Base-by-base conservation (phyloP, 495 filamentous ascomycete genomes). In the Parachaetomium inaequale region DNA sequence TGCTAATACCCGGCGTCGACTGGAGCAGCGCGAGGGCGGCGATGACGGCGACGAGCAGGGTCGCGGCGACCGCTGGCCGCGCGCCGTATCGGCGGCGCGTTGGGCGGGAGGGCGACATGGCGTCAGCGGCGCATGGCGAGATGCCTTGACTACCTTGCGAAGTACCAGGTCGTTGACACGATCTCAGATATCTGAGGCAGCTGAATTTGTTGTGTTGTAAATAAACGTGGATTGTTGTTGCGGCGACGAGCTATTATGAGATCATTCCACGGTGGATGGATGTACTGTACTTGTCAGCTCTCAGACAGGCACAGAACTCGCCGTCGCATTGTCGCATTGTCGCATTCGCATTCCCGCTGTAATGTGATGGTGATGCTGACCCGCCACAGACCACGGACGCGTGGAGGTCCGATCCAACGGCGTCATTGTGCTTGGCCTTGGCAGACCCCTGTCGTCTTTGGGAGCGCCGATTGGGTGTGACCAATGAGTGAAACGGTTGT, bases 41-140 rank as follows among this genome's bases (percentile, higher is more conserved):
- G 55, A 81, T 65, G 19, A 76, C 46, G 43, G 68, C 69, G 53
- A 81, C 52, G 51, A 80, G 58, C 19, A 76, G 46, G 17, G 72
- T 50, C 0, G 70, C 72, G 5, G 70, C 67, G 53, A 77, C 73
- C 28, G 76, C 76, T 1, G 77, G 78, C 46, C 75, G 71, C 49
- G 67, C 68, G 68, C 68, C 75, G 62, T 59, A 69, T 40, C 64
- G 70, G 45, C 59, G 47, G 59, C 64, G 59, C 38, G 38, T 59
- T 49, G 47, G 53, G 54, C 58, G 64, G 61, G 40, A 40, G 6
- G 57, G 53, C 43, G 47, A 55, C 70, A 73, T 73, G 28, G 43
- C 71, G 54, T 60, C 36, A 26, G 34, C 7, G 36, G 38, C 53
- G 63, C 57, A 67, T 53, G 61, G 57, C 61, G 52, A 3, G 10